phyloP scores from a whole-genome alignment of 495 filamentous ascomycete genomes.

The Podospora pseudocomata region DNA sequence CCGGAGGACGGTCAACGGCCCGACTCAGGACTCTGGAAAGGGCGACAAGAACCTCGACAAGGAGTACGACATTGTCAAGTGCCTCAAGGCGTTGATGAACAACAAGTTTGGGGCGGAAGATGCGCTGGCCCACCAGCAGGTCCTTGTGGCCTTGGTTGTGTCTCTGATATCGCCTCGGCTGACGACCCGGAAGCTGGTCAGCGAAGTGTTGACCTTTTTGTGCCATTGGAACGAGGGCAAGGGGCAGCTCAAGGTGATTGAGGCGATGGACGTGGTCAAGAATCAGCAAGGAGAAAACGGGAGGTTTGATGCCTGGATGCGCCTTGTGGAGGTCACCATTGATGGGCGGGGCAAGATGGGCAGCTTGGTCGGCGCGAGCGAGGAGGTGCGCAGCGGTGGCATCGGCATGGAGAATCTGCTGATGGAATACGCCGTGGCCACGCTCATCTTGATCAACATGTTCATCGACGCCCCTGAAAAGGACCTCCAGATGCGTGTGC shows the following conservation, averaged over 20 bases:
- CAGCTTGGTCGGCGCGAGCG: constrained; percentile 91
- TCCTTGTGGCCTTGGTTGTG: constrained; percentile 82
- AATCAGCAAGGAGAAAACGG: constrained; percentile 86
- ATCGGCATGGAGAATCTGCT: constrained; percentile 98
- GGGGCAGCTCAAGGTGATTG: constrained; percentile 91
- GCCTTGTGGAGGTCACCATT: constrained; percentile 93
- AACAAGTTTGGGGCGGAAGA: constrained; percentile 98
- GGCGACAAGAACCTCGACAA: constrained; percentile 85
- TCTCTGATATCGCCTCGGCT: constrained; percentile 85
- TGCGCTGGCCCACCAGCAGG: constrained; percentile 84
- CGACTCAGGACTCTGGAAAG: constrained; percentile 61
- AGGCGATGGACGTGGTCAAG: constrained; percentile 91
- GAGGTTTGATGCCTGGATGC: constrained; percentile 98
- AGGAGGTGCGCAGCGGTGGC: constrained; percentile 93
- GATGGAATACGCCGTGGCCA: constrained; percentile 98
- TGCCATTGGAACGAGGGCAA: constrained; percentile 92
- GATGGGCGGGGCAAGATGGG: constrained; percentile 98
- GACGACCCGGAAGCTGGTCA: constrained; percentile 90
- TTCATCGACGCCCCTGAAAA: constrained; percentile 85
- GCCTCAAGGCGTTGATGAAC: constrained; percentile 95
- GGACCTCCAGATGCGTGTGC: constrained; percentile 86
- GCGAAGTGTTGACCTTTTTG: constrained; percentile 92
- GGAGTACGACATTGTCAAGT: constrained; percentile 98
- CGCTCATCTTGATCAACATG: constrained; percentile 94
- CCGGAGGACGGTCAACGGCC: constrained; percentile 72